Base-by-base conservation (phyloP, 768 basidiomycete genomes). In the Xerocomellus chrysenteron region DNA sequence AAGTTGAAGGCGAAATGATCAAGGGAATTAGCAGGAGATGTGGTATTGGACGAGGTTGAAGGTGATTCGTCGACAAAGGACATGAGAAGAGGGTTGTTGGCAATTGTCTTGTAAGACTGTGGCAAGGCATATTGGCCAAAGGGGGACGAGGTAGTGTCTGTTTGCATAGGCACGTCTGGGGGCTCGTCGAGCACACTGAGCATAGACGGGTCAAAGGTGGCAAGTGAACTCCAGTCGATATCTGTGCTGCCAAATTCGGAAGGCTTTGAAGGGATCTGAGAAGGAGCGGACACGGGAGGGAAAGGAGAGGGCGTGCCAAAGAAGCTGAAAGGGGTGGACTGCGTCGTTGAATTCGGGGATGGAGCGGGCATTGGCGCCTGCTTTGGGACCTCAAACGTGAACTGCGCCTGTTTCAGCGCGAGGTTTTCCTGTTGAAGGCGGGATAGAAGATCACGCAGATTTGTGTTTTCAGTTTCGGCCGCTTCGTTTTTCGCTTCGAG, bases 371-470 rank as follows among this genome's bases (percentile, higher is more conserved):
- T 52, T 40, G 62, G 48, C 41, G 65, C 57, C n/a, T 68, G 58
- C 43, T 81, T 79, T 19, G 92, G 88, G 42, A 94, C 80, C 2
- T 84, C 73, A 67, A 96, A 96, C 1, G 93, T 95, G 71, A 97
- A 98, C 3, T 87, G 78, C 0, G 82, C 73, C 67, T 92, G 83
- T 71, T 90, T 94, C 64, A 97, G 82, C 49, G 84, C 74, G 52
- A 92, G 73, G 60, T 95, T 96, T 76, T 98, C 94, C 54, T 84
- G 85, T 68, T 95, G 94, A 2, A 98, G 78, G 13, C 94, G 84
- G 50, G 83, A 76, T 43, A 96, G 79, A 49, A 96, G 80, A 67
- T 95, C 94, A 45, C 90, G 86, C 24, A 97, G 78, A 66, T 95
- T 96, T 59, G 90, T 87, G 63, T 98, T 96, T 75, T 96, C 94